phyloP scores from a whole-genome alignment of 1,284 basidiomycete species.

The Polyporus tsugae region DNA sequence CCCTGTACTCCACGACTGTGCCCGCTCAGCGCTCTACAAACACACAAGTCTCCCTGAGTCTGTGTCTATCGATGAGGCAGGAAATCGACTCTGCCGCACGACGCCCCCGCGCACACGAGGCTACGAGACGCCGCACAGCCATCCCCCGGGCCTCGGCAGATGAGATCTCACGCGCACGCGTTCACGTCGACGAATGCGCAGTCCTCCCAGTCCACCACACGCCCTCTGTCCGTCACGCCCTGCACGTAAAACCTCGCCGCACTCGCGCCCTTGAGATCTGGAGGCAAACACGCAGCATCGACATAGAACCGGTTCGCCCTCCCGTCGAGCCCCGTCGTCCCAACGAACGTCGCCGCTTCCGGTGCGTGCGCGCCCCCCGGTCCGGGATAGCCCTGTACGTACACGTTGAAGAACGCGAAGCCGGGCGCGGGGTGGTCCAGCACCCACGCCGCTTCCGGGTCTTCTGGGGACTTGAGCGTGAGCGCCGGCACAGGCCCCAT shows the following conservation, averaged over 20 bases:
- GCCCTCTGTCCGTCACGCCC: conserved; percentile 66
- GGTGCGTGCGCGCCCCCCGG: conserved; percentile 43
- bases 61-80: no score
- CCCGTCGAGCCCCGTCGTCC: conserved; percentile 70
- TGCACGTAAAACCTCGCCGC: conserved; percentile 64
- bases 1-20: no score
- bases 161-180: no score
- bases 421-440: conserved; percentile 56
- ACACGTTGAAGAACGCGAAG: conserved; percentile 73
- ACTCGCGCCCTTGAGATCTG: conserved; percentile 31
- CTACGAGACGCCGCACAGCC: no score
- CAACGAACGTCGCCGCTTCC: conserved; percentile 61
- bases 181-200: conserved; percentile 55
- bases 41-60: no score
- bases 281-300: conserved; percentile 49
- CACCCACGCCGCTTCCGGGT: conserved; percentile 61
- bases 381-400: conserved; percentile 46
- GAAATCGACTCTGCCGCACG: no score
- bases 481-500: conserved; percentile 47
- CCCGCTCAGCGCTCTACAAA: no score
- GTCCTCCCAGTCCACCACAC: conserved; percentile 62
- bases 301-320: conserved; percentile 56
- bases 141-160: no score
- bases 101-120: no score
- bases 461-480: conserved; percentile 52